phyloP scores from a whole-genome alignment of 176 grass and related monocot genomes.

The Eleusine coracana region DNA sequence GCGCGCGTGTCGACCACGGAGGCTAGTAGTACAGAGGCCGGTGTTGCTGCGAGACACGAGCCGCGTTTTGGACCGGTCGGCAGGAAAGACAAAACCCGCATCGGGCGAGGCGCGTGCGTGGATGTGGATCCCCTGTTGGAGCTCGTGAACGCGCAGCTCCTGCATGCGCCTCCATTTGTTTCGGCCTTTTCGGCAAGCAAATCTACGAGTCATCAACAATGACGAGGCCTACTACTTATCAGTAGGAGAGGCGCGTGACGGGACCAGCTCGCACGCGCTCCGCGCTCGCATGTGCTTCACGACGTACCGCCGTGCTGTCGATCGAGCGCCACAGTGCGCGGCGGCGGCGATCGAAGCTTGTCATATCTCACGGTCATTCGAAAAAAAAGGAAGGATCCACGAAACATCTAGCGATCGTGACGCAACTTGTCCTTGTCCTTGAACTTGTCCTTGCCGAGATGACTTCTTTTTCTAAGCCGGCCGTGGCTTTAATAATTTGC shows the following conservation, averaged over 20 bases:
- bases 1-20: background rate
- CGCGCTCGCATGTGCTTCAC: conserved; percentile 29
- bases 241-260: background rate
- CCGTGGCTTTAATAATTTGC: conserved; percentile 24
- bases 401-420: background rate
- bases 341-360: background rate
- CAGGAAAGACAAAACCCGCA: conserved; percentile 38
- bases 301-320: background rate
- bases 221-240: background rate
- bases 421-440: background rate
- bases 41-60: conserved; percentile 1
- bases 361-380: too few species aligned
- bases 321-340: conserved; percentile 12
- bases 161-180: conserved; percentile 17
- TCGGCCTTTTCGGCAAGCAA: background rate
- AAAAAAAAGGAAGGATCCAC: background rate
- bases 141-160: background rate
- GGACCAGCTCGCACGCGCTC: background rate
- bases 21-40: too few species aligned
- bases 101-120: background rate
- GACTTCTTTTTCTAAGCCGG: background rate
- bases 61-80: conserved; percentile 4
- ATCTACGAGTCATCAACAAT: background rate
- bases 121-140: conserved; percentile 2
- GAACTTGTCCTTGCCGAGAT: background rate